Conservation (phyloP, 441 rosid species). For the Erodium moschatum region DNA sequence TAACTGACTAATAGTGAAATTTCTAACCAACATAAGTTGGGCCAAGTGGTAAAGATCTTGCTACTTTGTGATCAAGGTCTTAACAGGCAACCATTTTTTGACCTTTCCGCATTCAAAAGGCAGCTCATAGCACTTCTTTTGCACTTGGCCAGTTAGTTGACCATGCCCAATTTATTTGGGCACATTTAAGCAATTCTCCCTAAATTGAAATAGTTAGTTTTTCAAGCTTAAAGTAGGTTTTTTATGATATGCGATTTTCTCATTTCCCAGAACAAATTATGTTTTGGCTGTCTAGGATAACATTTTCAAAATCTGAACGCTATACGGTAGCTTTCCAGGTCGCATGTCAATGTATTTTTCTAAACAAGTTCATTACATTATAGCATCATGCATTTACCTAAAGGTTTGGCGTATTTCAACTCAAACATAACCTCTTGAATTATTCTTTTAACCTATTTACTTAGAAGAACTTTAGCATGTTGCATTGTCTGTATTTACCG, state of each 20-base stretch:
- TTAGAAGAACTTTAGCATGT: conserved; percentile 13
- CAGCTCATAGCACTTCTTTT: too few relatives aligned
- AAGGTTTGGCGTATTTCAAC: not conserved
- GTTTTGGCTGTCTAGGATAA: not conserved
- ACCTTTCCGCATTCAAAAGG: too few relatives aligned
- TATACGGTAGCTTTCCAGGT: not conserved
- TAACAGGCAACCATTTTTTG: too few relatives aligned
- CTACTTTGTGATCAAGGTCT: not conserved
- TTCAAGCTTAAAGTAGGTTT: too few relatives aligned
- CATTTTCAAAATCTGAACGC: not conserved
- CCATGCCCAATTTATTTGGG: too few relatives aligned
- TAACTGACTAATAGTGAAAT: not conserved
- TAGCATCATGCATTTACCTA: not conserved
- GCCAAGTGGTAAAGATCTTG: not conserved
- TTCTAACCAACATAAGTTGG: not conserved
- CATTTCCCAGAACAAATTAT: not conserved
- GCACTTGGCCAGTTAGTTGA: too few relatives aligned
- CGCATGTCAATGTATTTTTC: conserved; percentile 3
- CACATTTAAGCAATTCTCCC: not conserved
- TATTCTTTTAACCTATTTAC: conserved; percentile 5
- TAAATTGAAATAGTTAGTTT: too few relatives aligned
- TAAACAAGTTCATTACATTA: not conserved
- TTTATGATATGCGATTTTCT: too few relatives aligned
- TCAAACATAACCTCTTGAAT: not conserved
- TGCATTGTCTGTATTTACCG: conserved; percentile 22